Evolutionary conservation across 2,329 filamentous ascomycete species (phyloP), one percentile per base, ranked within the genome.

Genomic region (Samsoniella hepiali): DNA sequence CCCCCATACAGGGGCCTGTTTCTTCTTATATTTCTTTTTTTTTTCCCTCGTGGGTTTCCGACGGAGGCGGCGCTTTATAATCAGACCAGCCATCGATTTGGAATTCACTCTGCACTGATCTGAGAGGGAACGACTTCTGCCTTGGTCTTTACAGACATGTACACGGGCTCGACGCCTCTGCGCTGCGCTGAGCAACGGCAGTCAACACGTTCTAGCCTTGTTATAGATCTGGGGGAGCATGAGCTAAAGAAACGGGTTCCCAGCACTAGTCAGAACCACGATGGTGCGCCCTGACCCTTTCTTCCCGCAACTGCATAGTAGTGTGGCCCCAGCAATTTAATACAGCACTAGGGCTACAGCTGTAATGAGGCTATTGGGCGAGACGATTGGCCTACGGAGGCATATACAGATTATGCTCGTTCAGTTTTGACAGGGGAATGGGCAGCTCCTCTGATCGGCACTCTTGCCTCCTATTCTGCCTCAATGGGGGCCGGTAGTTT

Each of bases 1-100:
- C 36, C 22, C 22, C 22, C 9, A 6, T 54, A 45, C 58, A 61
- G 49, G 58, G 49, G 58, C 15, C 17, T n/a, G 53, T 63, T 63
- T 58, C 55, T 58, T 10, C 5, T 59, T 38, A n/a, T 38, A 34
- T 29, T 36, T 38, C 17, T 50, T 6, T 9, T 49, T 34, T 62
- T 5, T 45, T 22, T 62, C 42, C 6, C 15, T 50, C 27, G 27
- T 57, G 15, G 34, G 42, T 40, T 57, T 57, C 29, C 29, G 55
- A 57, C 55, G 22, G 27, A 56, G 40, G 40, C 15, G 55, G 29
- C 11, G 55, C n/a, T 8, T 34, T 57, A 22, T 22, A 7, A 15
- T 7, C 31, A n/a, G 17, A 34, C 6, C 10, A 38, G 3, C 2
- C 22, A 13, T 29, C 7, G 29, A 50, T 40, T 58, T 36, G 44